Evolutionary conservation across 352 stramenopile species (phyloP).

Genomic region (Globisporangium barbulae): DNA sequence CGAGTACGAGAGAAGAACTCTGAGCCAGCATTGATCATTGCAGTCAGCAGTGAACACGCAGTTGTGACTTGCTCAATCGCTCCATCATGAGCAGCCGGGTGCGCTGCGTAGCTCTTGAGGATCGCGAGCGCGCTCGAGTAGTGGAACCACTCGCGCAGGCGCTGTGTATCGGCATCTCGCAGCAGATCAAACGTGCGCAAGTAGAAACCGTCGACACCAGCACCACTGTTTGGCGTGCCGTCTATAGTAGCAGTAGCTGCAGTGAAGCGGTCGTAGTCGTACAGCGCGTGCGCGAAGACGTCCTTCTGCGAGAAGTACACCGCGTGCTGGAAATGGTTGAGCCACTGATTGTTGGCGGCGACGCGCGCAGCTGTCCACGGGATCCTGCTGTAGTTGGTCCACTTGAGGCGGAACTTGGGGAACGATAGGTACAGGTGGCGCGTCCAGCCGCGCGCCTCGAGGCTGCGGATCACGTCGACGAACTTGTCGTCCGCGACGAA

Average conservation of each 20-base stretch:
- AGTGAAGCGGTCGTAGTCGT: conserved; percentile 15
- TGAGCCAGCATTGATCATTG: not conserved
- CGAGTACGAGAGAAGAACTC: conserved; percentile 13
- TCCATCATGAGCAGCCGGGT: not conserved
- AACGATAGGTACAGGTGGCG: conserved; percentile 56
- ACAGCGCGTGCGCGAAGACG: conserved; percentile 37
- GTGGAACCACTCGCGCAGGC: conserved; percentile 37
- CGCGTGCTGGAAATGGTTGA: conserved; percentile 70
- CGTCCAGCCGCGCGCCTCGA: conserved; percentile 38
- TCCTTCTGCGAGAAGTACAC: conserved; percentile 68
- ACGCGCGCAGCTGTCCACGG: conserved; percentile 35
- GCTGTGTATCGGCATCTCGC: conserved; percentile 6
- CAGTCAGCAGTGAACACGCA: conserved; percentile 5
- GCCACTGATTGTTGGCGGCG: conserved; percentile 24
- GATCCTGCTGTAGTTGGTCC: conserved; percentile 70
- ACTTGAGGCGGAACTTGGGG: conserved; percentile 57
- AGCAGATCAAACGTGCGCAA: conserved; percentile 45
- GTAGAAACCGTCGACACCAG: conserved; percentile 43
- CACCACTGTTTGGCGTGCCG: not conserved
- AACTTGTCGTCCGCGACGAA: conserved; percentile 67
- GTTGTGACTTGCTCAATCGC: not conserved
- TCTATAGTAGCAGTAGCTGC: not conserved
- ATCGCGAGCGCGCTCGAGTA: conserved; percentile 47
- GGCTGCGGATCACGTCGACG: conserved; percentile 37
- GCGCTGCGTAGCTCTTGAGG: conserved; percentile 25